Conservation (phyloP, 176 grass and related monocot genomes). For the Rhynchospora tenuis region DNA sequence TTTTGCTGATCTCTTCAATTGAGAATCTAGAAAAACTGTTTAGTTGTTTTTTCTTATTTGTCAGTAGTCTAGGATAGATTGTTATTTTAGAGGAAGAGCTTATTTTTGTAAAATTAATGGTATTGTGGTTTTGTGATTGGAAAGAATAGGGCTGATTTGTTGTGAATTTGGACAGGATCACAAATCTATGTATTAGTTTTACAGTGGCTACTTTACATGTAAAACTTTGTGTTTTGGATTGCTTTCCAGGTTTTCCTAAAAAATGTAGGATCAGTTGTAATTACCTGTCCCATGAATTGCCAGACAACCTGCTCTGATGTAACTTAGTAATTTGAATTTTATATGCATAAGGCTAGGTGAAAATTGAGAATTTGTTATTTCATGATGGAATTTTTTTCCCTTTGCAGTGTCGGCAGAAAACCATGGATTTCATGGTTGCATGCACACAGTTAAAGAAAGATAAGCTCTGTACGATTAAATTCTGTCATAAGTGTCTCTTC, state of each 20-base stretch:
- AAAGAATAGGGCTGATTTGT: neutral
- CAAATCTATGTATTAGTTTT: neutral
- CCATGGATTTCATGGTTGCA: conserved; percentile 53
- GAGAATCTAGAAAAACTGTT: neutral
- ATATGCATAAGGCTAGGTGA: neutral
- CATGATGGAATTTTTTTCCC: neutral
- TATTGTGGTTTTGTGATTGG: neutral
- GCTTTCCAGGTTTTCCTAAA: neutral
- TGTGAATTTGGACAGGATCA: neutral
- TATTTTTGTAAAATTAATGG: neutral
- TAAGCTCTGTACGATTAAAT: conserved; percentile 64
- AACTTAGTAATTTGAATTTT: neutral
- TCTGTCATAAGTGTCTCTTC: conserved; percentile 70
- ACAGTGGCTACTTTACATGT: neutral
- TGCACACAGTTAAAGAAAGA: conserved; percentile 56
- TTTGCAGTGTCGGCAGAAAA: conserved; percentile 86
- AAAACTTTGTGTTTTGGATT: neutral
- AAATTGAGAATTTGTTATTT: neutral
- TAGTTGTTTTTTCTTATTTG: neutral
- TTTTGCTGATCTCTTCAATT: neutral
- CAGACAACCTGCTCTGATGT: neutral
- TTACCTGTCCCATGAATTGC: neutral
- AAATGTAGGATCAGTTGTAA: neutral
- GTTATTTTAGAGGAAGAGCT: neutral
- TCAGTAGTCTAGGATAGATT: neutral